Evolutionary conservation across 371 early-diverging fungal species (phyloP).

Genomic region (Rhizopus sp.): DNA sequence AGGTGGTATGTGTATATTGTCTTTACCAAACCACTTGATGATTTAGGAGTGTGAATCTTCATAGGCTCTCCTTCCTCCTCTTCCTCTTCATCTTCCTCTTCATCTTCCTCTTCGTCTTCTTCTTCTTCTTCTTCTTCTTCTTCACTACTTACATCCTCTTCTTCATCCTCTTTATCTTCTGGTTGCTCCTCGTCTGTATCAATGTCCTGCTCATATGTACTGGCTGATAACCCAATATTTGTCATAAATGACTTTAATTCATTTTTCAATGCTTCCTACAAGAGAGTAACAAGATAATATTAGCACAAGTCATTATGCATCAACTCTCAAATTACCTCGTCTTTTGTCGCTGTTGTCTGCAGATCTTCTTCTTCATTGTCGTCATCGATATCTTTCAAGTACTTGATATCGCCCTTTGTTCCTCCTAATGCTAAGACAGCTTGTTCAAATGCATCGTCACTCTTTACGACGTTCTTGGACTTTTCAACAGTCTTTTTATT

Average conservation of each 20-base stretch:
- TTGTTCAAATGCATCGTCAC: conserved; percentile 21
- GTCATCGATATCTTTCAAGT: conserved; percentile 34
- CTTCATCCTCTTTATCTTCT: conserved; percentile 21
- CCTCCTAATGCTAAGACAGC: conserved; percentile 43
- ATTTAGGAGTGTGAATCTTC: conserved; percentile 23
- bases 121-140: conserved; percentile 22
- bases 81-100: conserved; percentile 5
- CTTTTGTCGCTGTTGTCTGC: not conserved
- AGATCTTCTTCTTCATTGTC: conserved; percentile 7
- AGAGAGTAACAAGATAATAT: not conserved
- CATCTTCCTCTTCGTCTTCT: too few species aligned
- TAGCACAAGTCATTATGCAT: not conserved
- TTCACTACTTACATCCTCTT: conserved; percentile 6
- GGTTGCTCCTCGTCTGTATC: conserved; percentile 32
- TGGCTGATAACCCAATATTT: conserved; percentile 35
- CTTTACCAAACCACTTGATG: conserved; percentile 18
- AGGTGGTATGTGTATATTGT: not conserved
- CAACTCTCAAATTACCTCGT: conserved; percentile 13
- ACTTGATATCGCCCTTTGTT: conserved; percentile 41
- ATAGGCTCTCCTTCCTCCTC: conserved; percentile 16
- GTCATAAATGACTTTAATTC: conserved; percentile 40
- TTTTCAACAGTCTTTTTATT: conserved; percentile 7
- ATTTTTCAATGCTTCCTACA: conserved; percentile 28
- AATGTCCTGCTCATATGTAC: conserved; percentile 26
- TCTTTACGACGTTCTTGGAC: conserved; percentile 5